phyloP scores from a whole-genome alignment of 2,329 filamentous ascomycete genomes.

The Neurospora sp. region DNA sequence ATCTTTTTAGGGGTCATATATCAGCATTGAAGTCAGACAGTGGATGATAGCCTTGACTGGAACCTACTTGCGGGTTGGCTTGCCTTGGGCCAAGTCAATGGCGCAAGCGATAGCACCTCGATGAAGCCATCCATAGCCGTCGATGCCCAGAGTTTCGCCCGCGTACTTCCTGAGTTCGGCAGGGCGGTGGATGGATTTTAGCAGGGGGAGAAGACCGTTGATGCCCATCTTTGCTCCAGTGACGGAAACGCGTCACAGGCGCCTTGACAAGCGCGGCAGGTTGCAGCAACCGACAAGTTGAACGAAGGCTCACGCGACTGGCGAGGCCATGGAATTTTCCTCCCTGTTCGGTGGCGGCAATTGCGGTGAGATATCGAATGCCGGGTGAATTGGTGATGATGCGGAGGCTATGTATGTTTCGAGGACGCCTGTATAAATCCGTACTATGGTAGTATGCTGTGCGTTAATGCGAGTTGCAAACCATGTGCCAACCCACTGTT shows the following conservation, averaged over 20 bases:
- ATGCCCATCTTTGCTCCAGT: not conserved
- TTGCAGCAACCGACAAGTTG: not conserved
- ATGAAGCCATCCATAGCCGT: constrained; percentile 97
- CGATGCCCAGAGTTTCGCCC: constrained; percentile 85
- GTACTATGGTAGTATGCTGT: not conserved
- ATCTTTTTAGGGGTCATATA: constrained; percentile 39
- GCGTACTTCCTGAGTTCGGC: constrained; percentile 76
- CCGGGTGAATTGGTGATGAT: not conserved
- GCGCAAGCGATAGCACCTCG: constrained; percentile 85
- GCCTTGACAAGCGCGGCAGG: not conserved
- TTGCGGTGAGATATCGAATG: not conserved
- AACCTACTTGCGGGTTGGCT: constrained; percentile 74
- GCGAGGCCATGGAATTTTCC: not conserved
- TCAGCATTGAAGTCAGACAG: constrained; percentile 2
- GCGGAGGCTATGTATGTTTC: not conserved
- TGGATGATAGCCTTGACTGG: constrained; percentile 5
- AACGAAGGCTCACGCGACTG: not conserved
- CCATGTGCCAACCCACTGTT: not conserved
- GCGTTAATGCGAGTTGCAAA: not conserved
- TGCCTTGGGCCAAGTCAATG: constrained; percentile 78
- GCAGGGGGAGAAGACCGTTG: constrained; percentile 72
- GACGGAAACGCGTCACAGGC: not conserved
- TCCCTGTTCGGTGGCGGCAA: not conserved
- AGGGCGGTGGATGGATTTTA: constrained; percentile 93
- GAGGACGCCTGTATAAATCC: not conserved